Evolutionary conservation across 257 asterid genomes (phyloP).

Genomic region (Fraxinus excelsior): DNA sequence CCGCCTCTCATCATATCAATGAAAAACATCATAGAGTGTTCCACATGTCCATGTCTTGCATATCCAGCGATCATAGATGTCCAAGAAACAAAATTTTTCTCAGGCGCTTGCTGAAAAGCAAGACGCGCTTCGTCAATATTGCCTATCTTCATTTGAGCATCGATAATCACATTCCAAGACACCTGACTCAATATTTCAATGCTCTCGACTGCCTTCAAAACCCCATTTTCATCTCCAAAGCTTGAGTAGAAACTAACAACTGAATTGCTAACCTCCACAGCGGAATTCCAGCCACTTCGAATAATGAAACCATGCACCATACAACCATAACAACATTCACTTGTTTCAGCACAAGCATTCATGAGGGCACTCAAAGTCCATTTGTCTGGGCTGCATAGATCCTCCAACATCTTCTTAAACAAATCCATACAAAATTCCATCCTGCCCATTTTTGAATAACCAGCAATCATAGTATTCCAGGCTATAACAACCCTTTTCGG

Average conservation of each 20-base stretch:
- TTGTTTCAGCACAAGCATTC: constrained; percentile 55
- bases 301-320: constrained; percentile 50
- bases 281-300: constrained; percentile 62
- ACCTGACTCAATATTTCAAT: constrained; percentile 41
- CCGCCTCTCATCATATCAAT: constrained; percentile 36
- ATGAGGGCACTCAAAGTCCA: constrained; percentile 68
- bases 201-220: constrained; percentile 44
- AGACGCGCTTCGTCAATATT: constrained; percentile 42
- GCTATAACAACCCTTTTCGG: constrained; percentile 58
- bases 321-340: constrained; percentile 35
- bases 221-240: constrained; percentile 46
- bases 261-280: constrained; percentile 68
- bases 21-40: constrained; percentile 46
- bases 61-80: constrained; percentile 66
- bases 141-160: constrained; percentile 75
- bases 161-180: constrained; percentile 63
- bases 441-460: constrained; percentile 50
- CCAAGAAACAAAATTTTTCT: constrained; percentile 64
- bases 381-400: constrained; percentile 52
- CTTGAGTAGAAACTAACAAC: constrained; percentile 55
- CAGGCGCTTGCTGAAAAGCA: constrained; percentile 42
- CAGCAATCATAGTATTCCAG: constrained; percentile 74
- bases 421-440: constrained; percentile 41
- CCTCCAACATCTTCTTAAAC: constrained; percentile 63
- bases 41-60: constrained; percentile 58